phyloP scores from a whole-genome alignment of 2,329 filamentous ascomycete genomes.

The Fusarium sp. region DNA sequence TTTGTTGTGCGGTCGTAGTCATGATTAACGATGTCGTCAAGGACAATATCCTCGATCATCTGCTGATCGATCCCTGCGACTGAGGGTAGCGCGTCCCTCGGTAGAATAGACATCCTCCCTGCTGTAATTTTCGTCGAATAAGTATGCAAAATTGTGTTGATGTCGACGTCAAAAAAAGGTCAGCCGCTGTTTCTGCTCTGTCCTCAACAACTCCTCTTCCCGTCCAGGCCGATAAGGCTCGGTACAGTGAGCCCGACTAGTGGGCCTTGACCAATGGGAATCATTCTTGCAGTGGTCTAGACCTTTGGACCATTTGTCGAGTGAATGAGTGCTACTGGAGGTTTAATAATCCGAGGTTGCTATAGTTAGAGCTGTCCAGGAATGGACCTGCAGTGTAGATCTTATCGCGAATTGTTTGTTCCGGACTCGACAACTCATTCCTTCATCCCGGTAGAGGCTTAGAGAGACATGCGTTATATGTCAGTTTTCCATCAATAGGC shows the following conservation, averaged over 20 bases:
- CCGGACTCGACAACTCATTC: neutral
- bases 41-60: constrained; percentile 16
- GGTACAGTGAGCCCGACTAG: constrained; percentile 15
- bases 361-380: neutral
- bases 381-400: neutral
- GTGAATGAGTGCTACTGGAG: neutral
- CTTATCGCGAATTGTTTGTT: constrained; percentile 19
- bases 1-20: neutral
- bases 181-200: constrained; percentile 21
- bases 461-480: neutral
- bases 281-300: constrained; percentile 19
- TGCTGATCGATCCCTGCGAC: constrained; percentile 4
- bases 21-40: constrained; percentile 27
- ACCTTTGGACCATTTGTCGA: constrained; percentile 15
- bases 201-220: constrained; percentile 29
- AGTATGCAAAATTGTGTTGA: constrained; percentile 1
- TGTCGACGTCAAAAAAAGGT: constrained; percentile 15
- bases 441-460: neutral
- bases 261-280: constrained; percentile 25
- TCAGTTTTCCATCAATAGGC: neutral
- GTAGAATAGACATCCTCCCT: neutral
- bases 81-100: neutral
- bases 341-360: neutral
- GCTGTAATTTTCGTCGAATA: neutral
- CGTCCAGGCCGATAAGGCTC: constrained; percentile 29